Evolutionary conservation across 495 filamentous ascomycete species (phyloP), one percentile per base, ranked within the genome.

Genomic region (Talaromyces liani): DNA sequence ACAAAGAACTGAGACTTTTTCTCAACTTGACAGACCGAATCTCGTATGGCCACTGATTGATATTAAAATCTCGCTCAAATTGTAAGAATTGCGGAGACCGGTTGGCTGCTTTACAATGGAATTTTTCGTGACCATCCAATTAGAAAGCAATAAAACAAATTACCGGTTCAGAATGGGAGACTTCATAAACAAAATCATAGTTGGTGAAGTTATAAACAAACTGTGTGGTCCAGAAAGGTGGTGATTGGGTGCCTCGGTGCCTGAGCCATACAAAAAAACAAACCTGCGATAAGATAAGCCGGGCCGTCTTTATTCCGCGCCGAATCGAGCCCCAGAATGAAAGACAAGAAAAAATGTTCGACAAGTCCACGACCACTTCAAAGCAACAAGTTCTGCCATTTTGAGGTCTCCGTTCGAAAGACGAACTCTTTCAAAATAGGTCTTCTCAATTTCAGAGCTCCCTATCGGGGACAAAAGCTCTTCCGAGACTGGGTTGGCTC

Each of bases 381-480:
- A 27, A 56, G 8, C 45, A 49, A 49, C 45, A 3, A 9, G 20
- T 49, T 12, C n/a, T 29, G 12, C 22, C 8, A n/a, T 29, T 29
- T 8, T 56, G 22, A 9, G 22, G 3, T 29, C 0, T 27, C 9
- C n/a, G 9, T 0, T 56, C 53, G 27, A 16, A 7, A 14, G 56
- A 22, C 1, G 4, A 12, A 58, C 14, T 14, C 16, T 34, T 54
- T 57, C 62, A 57, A 58, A 20, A 80, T 80, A 77, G 73, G 69
- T 63, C 16, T 70, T 18, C 29, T 63, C 27, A 75, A 65, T n/a
- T 60, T 66, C 14, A 36, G 72, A 25, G 55, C 65, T 70, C 75
- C 75, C 47, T 39, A 24, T 14, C 74, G 75, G 75, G 75, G 73
- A 24, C 73, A 61, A 24, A 49, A 60, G 34, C 49, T 66, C 20